Evolutionary conservation across 108 stramenopile species (phyloP).

Genomic region (Stephanodiscus triporus): DNA sequence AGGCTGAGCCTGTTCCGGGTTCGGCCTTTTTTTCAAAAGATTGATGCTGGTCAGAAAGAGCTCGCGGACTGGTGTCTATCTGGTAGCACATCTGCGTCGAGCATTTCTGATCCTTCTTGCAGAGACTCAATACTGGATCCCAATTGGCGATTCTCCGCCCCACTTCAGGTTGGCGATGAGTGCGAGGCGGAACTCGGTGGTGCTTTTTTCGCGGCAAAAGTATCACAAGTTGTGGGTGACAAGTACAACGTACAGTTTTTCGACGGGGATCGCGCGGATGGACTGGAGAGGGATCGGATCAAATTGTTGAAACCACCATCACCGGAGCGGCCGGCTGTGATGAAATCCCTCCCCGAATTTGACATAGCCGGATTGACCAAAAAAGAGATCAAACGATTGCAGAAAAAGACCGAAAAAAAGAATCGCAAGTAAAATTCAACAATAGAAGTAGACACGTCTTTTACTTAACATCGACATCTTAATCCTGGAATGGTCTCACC

Average conservation of each 20-base stretch:
- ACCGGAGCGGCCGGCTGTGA: too few species aligned
- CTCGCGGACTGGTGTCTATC: conserved; percentile 60
- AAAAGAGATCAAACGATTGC: conserved; percentile 80
- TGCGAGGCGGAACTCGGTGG: conserved; percentile 88
- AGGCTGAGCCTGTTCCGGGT: conserved; percentile 78
- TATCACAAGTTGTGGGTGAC: conserved; percentile 55
- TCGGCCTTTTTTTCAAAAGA: conserved; percentile 66
- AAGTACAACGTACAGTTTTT: conserved; percentile 78
- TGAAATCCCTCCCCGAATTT: too few species aligned
- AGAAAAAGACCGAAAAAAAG: conserved; percentile 76
- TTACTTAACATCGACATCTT: conserved; percentile 1
- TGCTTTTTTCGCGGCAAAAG: conserved; percentile 77
- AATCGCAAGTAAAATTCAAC: conserved; percentile 7
- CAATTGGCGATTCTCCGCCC: conserved; percentile 71
- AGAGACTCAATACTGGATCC: conserved; percentile 37
- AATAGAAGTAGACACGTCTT: background rate
- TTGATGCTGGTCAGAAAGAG: conserved; percentile 57
- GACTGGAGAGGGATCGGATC: conserved; percentile 62
- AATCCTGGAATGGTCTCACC: background rate
- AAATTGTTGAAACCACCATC: conserved; percentile 67
- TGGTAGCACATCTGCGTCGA: conserved; percentile 21
- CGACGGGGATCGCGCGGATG: conserved; percentile 78
- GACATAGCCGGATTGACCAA: conserved; percentile 75
- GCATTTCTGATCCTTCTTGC: conserved; percentile 1
- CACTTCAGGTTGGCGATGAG: conserved; percentile 70